These are phyloP conservation scores for Dendrobium catenatum DNA, from an alignment of 106 monocot species.

Conservation along the genomic window DNA sequence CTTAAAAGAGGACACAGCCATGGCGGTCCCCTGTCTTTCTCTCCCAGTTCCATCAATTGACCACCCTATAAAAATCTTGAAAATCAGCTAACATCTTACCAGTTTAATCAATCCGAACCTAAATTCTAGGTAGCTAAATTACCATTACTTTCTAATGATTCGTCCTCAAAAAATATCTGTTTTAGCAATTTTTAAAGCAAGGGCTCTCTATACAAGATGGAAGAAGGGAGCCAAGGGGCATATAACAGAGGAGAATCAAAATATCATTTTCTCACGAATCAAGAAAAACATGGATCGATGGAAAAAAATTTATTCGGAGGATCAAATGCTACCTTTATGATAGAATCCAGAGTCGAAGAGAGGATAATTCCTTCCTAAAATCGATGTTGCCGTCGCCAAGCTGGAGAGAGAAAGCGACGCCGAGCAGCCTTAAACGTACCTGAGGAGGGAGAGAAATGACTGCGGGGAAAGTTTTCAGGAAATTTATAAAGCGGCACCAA, in stretches of 20 bases:
- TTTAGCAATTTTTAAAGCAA: background rate
- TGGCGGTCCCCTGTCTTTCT: constrained; percentile 56
- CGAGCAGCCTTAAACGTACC: background rate
- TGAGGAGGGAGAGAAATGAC: background rate
- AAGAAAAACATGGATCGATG: background rate
- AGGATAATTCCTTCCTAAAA: background rate
- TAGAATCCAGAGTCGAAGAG: background rate
- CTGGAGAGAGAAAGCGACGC: background rate
- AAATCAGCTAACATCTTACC: background rate
- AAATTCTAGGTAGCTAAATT: no score
- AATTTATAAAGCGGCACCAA: background rate
- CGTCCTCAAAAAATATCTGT: background rate
- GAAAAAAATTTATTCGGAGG: background rate
- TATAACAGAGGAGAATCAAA: background rate
- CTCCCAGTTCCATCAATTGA: constrained; percentile 32
- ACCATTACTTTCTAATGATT: background rate
- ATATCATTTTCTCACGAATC: background rate
- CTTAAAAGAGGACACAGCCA: constrained; percentile 80
- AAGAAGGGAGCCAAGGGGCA: background rate
- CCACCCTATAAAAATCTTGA: constrained; percentile 26
- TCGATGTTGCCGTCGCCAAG: background rate
- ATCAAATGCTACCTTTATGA: constrained; percentile 3
- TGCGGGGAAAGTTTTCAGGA: background rate
- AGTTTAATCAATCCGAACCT: background rate
- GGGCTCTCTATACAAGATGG: background rate